Conservation (phyloP, 768 basidiomycete genomes). For the Fibroporia radiculosa region DNA sequence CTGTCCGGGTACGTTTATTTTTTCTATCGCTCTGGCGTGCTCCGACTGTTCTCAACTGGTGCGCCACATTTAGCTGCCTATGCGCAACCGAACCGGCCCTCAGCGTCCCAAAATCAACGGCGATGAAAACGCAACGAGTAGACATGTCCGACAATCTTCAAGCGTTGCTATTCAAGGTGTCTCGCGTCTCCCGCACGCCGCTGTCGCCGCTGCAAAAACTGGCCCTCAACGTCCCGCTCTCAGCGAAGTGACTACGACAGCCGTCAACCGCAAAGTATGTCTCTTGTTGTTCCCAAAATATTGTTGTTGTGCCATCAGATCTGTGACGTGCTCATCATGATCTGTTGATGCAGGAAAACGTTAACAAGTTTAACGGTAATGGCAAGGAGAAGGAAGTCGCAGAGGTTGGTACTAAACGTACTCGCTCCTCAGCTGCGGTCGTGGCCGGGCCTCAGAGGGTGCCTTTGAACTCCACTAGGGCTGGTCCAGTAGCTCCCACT, state of each 20-base stretch:
- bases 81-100: constrained; percentile 54
- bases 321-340: background rate
- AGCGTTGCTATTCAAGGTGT: constrained; percentile 37
- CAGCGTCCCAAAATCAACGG: constrained; percentile 56
- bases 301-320: background rate
- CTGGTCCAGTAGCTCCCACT: constrained; percentile 8
- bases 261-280: constrained; percentile 67
- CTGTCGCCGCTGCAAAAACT: constrained; percentile 43
- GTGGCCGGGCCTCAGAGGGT: constrained; percentile 59
- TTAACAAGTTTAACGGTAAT: constrained; percentile 32
- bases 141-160: constrained; percentile 57
- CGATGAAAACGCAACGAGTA: constrained; percentile 73
- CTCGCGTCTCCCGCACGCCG: constrained; percentile 40
- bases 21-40: constrained; percentile 4
- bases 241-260: constrained; percentile 72
- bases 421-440: constrained; percentile 60
- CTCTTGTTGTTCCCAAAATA: background rate
- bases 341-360: constrained; percentile 33
- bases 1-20: constrained; percentile 1
- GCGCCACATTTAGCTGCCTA: constrained; percentile 44
- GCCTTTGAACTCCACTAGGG: constrained; percentile 54
- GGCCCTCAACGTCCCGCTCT: constrained; percentile 60
- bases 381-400: constrained; percentile 57
- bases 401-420: constrained; percentile 48
- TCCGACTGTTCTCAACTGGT: constrained; percentile 11